Evolutionary conservation across 331 rosid genomes (phyloP), one percentile per base, ranked within the genome.

Genomic region (Pyrus hybrid): DNA sequence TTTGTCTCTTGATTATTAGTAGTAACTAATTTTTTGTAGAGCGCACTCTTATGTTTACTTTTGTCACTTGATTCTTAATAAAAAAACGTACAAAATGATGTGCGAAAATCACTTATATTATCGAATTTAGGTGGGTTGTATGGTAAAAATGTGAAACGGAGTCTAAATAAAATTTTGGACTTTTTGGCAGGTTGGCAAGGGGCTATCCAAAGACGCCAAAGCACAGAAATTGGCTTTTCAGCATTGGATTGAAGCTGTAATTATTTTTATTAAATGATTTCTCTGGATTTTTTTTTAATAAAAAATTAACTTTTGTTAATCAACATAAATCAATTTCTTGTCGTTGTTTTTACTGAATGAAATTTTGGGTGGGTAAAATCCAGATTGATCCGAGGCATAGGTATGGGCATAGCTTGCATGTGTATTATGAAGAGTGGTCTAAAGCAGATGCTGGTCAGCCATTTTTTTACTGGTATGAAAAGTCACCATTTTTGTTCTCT

Each of bases 371-470:
- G 33, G 54, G 7, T 22, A 13, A n/a, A 17, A 5, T 77, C 78
- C 83, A 93, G 98, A 89, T 93, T 87, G 98, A 93, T 89, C 98
- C 98, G 22, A 86, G 96, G 79, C 98, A 93, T 76, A 91, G 98
- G 26, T 91, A 93, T 68, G 98, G 98, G 23, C 98, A 93, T 82
- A 89, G 85, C 87, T 87, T 93, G 88, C 91, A 91, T 82, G 49
- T 68, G 57, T 93, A 93, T 79, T 89, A 91, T 67, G 88, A 84
- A 79, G 90, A 86, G 68, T 93, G 98, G 98, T 74, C 93, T 81
- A 79, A 87, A 83, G 72, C 90, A 10, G 91, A 88, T 73, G 84
- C 97, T 25, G 98, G 97, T 16, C 96, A 91, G 82, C 98, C 98
- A 25, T 93, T 93, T 81, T 93, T 93, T 79, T 93, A 83, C 72